phyloP scores from a whole-genome alignment of 2,329 filamentous ascomycete genomes.

The Fusarium sp. region DNA sequence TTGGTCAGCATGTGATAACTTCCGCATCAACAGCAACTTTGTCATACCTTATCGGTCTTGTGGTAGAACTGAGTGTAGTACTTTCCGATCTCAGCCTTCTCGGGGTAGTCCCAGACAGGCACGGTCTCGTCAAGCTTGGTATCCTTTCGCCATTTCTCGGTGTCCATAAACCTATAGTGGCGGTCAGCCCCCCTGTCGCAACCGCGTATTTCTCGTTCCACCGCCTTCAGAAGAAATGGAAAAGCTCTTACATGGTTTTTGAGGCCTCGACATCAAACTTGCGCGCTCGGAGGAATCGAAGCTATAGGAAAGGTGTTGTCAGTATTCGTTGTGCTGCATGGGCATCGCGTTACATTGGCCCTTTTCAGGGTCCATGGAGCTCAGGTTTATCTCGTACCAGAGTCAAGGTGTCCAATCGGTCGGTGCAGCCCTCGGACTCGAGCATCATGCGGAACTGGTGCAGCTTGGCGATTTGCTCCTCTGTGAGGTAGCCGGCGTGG shows the following conservation, averaged over 20 bases:
- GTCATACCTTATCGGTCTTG: constrained; percentile 84
- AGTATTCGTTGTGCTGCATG: constrained; percentile 13
- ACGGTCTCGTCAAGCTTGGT: constrained; percentile 87
- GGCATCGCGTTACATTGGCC: constrained; percentile 19
- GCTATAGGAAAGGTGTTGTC: constrained; percentile 57
- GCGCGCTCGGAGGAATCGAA: constrained; percentile 91
- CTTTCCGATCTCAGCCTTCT: constrained; percentile 85
- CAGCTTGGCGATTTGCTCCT: constrained; percentile 89
- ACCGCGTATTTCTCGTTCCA: constrained; percentile 34
- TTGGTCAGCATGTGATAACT: constrained; percentile 28
- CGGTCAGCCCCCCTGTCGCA: constrained; percentile 44
- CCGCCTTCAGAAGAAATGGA: constrained; percentile 21
- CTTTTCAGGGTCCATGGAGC: constrained; percentile 19
- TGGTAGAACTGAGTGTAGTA: constrained; percentile 99
- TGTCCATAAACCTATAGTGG: constrained; percentile 82
- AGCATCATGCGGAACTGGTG: constrained; percentile 86
- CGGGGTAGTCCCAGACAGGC: constrained; percentile 85
- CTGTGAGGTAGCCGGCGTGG: constrained; percentile 88
- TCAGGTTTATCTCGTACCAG: constrained; percentile 69
- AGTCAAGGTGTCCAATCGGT: constrained; percentile 91
- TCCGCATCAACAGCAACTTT: neutral
- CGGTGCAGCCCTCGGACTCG: constrained; percentile 83
- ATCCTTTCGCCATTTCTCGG: constrained; percentile 90
- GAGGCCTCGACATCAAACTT: constrained; percentile 90
- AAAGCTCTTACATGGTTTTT: constrained; percentile 80